Percentiles rank a stretch among this genome's conserved stretches.
Conservation (phyloP, 2,329 filamentous ascomycete genomes). For the Aureobasidium pullulans region DNA sequence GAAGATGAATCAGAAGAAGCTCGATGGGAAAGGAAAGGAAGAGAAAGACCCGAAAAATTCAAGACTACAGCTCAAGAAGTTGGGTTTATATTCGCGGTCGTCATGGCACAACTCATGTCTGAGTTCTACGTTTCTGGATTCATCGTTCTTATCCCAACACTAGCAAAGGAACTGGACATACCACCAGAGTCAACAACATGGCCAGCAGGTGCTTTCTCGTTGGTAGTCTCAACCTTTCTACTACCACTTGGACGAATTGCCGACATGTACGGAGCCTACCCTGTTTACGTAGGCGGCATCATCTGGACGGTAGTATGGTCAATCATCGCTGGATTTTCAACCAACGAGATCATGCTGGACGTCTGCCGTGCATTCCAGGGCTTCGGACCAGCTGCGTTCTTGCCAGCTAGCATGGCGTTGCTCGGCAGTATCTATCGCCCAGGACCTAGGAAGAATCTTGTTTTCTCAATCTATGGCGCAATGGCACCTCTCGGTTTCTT, state of each 20-base stretch:
- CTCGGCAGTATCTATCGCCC: constrained; percentile 29
- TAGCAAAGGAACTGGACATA: constrained; percentile 57
- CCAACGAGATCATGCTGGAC: constrained; percentile 29
- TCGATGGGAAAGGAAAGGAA: constrained; percentile 51
- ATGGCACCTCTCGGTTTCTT: constrained; percentile 51
- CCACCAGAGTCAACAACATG: constrained; percentile 54
- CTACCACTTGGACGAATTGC: constrained; percentile 39
- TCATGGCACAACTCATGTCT: constrained; percentile 28
- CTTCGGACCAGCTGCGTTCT: constrained; percentile 29
- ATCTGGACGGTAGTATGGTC: constrained; percentile 34
- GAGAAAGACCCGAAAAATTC: constrained; percentile 54
- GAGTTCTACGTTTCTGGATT: constrained; percentile 77
- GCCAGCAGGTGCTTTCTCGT: constrained; percentile 46
- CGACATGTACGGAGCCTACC: constrained; percentile 57
- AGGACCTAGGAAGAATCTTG: constrained; percentile 30
- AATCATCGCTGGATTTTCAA: constrained; percentile 27
- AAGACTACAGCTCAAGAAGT: constrained; percentile 48
- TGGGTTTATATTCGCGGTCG: constrained; percentile 51
- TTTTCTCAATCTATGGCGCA: constrained; percentile 40
- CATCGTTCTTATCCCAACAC: constrained; percentile 57
- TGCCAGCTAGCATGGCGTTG: constrained; percentile 27
- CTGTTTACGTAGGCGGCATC: constrained; percentile 53
- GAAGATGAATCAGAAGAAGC: neutral
- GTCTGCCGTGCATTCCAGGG: constrained; percentile 30
- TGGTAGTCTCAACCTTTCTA: constrained; percentile 42